Percentiles rank a stretch among this genome's conserved stretches.
Conservation (phyloP, 768 basidiomycete species). For the Tremella mesenterica region DNA sequence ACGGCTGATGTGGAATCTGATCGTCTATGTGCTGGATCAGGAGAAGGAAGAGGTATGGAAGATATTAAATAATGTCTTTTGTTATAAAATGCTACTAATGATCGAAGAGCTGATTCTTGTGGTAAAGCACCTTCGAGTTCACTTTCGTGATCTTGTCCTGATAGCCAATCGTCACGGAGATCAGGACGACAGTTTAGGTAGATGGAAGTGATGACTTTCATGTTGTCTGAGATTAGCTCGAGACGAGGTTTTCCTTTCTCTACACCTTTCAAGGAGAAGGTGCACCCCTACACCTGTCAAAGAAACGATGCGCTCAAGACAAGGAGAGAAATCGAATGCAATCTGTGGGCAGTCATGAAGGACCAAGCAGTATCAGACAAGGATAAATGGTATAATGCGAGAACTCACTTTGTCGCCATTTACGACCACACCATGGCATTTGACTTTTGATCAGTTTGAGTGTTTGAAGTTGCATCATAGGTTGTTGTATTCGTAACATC, state of each 20-base stretch:
- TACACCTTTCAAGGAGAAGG: too few species aligned
- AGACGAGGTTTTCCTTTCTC: too few species aligned
- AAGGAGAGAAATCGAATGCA: too few species aligned
- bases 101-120: slow-evolving; percentile 87
- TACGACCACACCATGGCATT: slow-evolving; percentile 93
- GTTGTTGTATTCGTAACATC: slow-evolving; percentile 85
- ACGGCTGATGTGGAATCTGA: slow-evolving; percentile 41
- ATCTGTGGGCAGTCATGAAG: too few species aligned
- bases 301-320: too few species aligned
- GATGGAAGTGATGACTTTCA: slow-evolving; percentile 98
- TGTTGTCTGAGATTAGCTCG: too few species aligned
- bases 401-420: slow-evolving; percentile 86
- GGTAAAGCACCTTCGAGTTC: slow-evolving; percentile 78
- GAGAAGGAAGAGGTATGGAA: slow-evolving; percentile 52
- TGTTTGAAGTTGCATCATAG: slow-evolving; percentile 84
- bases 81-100: slow-evolving; percentile 94
- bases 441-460: slow-evolving; percentile 98
- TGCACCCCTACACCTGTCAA: too few species aligned
- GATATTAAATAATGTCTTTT: slow-evolving; percentile 75
- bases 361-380: not conserved
- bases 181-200: slow-evolving; percentile 96
- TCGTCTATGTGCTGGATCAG: slow-evolving; percentile 43
- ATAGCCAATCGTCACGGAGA: slow-evolving; percentile 93
- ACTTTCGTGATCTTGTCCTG: slow-evolving; percentile 83
- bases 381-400: not conserved